Evolutionary conservation across 208 protist species (phyloP).

Genomic region (Trypanosoma boissoni): DNA sequence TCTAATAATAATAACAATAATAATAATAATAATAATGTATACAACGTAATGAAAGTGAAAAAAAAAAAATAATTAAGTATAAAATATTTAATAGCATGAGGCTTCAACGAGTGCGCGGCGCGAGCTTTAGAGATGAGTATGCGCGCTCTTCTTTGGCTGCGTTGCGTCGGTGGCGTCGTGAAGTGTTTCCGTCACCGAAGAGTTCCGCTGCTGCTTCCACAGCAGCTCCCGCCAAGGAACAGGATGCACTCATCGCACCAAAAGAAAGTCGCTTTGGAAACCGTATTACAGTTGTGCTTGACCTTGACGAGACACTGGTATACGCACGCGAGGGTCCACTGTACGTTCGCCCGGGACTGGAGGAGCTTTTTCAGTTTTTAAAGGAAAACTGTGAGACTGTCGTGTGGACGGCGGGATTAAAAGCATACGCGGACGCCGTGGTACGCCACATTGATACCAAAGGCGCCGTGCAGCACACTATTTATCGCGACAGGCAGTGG

Average conservation of each 20-base stretch:
- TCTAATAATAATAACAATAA: neutral
- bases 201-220: neutral
- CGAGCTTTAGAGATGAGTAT: constrained; percentile 28
- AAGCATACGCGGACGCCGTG: constrained; percentile 85
- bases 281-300: constrained; percentile 86
- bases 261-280: constrained; percentile 38
- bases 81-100: no score
- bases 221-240: no score
- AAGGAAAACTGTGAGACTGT: constrained; percentile 79
- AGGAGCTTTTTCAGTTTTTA: constrained; percentile 78
- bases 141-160: neutral
- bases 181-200: neutral
- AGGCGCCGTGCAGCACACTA: constrained; percentile 58
- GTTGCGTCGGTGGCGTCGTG: neutral
- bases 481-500: constrained; percentile 80
- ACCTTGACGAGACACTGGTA: constrained; percentile 91
- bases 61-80: constrained; percentile 1
- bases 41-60: constrained; percentile 11
- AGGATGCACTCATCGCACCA: constrained; percentile 55
- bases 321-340: constrained; percentile 84
- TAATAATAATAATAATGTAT: constrained; percentile 2
- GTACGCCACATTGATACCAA: constrained; percentile 75
- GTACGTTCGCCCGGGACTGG: constrained; percentile 84
- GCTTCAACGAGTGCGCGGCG: constrained; percentile 15
- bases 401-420: constrained; percentile 84